Evolutionary conservation across 1,284 basidiomycete genomes (phyloP), one percentile per base, ranked within the genome.

Genomic region (Gomphus sp.): DNA sequence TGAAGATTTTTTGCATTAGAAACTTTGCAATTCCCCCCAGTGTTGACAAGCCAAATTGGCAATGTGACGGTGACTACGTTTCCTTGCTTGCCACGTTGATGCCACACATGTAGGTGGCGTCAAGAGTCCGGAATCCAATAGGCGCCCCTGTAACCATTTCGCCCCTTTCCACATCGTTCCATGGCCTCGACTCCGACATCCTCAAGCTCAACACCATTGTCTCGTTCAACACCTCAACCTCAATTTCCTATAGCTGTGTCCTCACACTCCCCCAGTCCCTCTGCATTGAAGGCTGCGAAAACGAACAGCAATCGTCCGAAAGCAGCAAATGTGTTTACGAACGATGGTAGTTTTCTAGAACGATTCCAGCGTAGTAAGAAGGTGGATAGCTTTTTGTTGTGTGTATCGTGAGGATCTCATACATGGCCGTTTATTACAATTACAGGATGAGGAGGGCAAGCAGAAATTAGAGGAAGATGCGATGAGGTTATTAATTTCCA

Each of bases 291-390:
- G 41, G n/a, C 11, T 12, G 39, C 53, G 31, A 55, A 55, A 33
- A n/a, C 39, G 31, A 45, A 16, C 31, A 34, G 10, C n/a, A 28
- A 7, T 36, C 22, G 31, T 14, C 58, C 68, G 41, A 80, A 80
- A 64, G 73, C 80, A 3, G 66, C 71, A 57, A 82, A 82, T 66
- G 74, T 82, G 31, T 82, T 82, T 66, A 75, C 80, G 64, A 76
- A 81, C 64, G 81, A 82, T 62, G 80, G 81, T 28, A 80, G 80
- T 33, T 82, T 82, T 67, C 68, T 82, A 62, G 76, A 81, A 64
- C 74, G 80, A n/a, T 76, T 82, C 65, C 77, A 80, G 70, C 75
- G 76, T 44, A 69, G 72, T 55, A 76, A 76, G 70, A 78, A 74
- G 76, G 81, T 78, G 60, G 49, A 36, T 36, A 6, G 22, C 34